Conservation (phyloP, 495 filamentous ascomycete species). For the Rhizodiscina lignyota region DNA sequence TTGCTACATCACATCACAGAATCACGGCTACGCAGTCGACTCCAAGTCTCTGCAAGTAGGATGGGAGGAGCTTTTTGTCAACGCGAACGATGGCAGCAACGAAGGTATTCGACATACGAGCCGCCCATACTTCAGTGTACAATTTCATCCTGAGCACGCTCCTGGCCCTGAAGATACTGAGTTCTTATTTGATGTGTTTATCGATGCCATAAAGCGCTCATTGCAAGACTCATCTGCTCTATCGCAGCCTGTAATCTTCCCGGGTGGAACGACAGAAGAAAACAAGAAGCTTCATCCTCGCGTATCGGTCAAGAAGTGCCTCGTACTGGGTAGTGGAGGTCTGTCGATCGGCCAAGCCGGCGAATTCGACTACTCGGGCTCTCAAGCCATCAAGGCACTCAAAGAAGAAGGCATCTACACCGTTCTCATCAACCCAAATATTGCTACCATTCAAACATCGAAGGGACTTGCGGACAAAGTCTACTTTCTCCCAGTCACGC, state of each 20-base stretch:
- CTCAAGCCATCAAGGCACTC: slow-evolving; percentile 83
- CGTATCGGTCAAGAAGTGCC: slow-evolving; percentile 78
- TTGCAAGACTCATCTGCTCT: slow-evolving; percentile 44
- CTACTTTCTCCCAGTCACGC: slow-evolving; percentile 93
- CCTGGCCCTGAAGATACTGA: slow-evolving; percentile 95
- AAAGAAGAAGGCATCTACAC: slow-evolving; percentile 95
- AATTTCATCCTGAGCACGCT: slow-evolving; percentile 95
- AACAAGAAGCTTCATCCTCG: slow-evolving; percentile 58
- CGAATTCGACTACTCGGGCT: slow-evolving; percentile 97
- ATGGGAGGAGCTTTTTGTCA: slow-evolving; percentile 91
- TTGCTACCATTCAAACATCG: slow-evolving; percentile 96
- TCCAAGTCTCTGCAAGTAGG: slow-evolving; percentile 50
- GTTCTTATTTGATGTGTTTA: slow-evolving; percentile 92
- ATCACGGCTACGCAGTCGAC: slow-evolving; percentile 91
- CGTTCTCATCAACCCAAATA: slow-evolving; percentile 95
- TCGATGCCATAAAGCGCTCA: slow-evolving; percentile 59
- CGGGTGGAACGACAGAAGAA: slow-evolving; percentile 63
- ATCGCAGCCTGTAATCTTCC: slow-evolving; percentile 57
- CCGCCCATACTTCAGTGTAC: slow-evolving; percentile 90
- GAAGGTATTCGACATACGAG: slow-evolving; percentile 81
- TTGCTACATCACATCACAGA: slow-evolving; percentile 97
- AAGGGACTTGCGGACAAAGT: slow-evolving; percentile 93
- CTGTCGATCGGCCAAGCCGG: slow-evolving; percentile 93
- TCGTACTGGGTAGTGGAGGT: slow-evolving; percentile 85
- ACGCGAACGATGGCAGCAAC: slow-evolving; percentile 95